Evolutionary conservation across 1,284 basidiomycete genomes (phyloP), one percentile per base, ranked within the genome.

Genomic region (Rhizoctonia solani): DNA sequence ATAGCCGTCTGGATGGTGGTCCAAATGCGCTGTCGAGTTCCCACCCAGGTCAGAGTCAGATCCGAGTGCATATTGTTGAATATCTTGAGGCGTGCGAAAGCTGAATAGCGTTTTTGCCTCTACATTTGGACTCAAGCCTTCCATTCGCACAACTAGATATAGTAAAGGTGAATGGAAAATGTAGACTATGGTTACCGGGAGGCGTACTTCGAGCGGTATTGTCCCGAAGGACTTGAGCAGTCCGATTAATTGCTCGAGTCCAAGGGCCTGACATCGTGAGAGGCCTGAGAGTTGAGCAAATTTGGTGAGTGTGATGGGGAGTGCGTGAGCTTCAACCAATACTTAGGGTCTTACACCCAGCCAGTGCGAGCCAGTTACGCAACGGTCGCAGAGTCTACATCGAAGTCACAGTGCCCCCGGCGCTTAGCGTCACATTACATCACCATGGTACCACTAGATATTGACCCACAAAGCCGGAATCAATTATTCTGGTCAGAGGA

Each of bases 41-140:
- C 94, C 94, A 1, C 93, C 93, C 56, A 94, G 87, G 76, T 95
- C 93, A 2, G 82, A 82, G 76, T 95, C 93, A 72, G 87, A 90
- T 2, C 93, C 93, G 0, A 83, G 85, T 0, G 86, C 89, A 70
- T 87, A 87, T 29, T 83, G 79, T n/a, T 81, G 71, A 42, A 91
- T 72, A 69, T 89, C 85, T 47, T 83, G 79, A 25, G 74, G 77
- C 0, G 82, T 81, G 72, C 88, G 85, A 76, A 92, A 84, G 9
- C 80, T 81, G 73, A 85, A 87, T 42, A 92, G 80, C 0, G 83
- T 82, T 58, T 81, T 79, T n/a, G 89, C 85, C 4, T 77, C 76
- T 21, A 84, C 83, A 55, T 78, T 79, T 11, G 86, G 85, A 63
- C 88, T 83, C 23, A 85, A 82, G 71, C 89, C 90, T 72, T 85